Conservation (phyloP, 1,139 yeast genomes). For the Candida glucosophila region DNA sequence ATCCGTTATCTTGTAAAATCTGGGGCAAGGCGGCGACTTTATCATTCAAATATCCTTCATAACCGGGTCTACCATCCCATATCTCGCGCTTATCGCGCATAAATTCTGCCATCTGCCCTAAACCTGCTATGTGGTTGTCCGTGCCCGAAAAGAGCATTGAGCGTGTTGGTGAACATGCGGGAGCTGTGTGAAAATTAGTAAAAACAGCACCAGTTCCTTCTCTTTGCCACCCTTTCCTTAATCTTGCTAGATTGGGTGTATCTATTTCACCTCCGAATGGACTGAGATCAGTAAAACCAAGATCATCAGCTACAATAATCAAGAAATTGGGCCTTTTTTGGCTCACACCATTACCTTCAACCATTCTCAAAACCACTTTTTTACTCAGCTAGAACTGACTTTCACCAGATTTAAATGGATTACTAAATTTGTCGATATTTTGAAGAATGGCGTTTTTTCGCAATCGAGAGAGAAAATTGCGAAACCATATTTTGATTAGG, state of each 20-base stretch:
- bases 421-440: too few species aligned
- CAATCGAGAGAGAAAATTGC: too few species aligned
- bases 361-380: too few species aligned
- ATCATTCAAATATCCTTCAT: conserved; percentile 47
- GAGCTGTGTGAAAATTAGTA: conserved; percentile 55
- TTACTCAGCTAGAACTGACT: too few species aligned
- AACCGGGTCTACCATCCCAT: conserved; percentile 43
- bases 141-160: conserved; percentile 57
- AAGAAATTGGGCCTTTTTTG: conserved; percentile 41
- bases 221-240: too few species aligned
- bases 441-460: too few species aligned
- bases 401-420: too few species aligned
- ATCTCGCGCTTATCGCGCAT: conserved; percentile 25
- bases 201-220: conserved; percentile 10
- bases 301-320: conserved; percentile 53
- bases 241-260: conserved; percentile 42
- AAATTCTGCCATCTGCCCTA: conserved; percentile 53
- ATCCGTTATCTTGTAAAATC: conserved; percentile 36
- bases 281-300: conserved; percentile 51
- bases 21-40: conserved; percentile 48
- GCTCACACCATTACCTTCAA: too few species aligned
- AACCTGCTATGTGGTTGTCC: conserved; percentile 53
- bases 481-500: too few species aligned
- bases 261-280: conserved; percentile 53
- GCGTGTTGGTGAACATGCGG: conserved; percentile 59